A percentile compares a stretch with the other conserved stretches of the same genome.
Conservation (phyloP, 345 rosid genomes). For the Arabidopsis arenosa region DNA sequence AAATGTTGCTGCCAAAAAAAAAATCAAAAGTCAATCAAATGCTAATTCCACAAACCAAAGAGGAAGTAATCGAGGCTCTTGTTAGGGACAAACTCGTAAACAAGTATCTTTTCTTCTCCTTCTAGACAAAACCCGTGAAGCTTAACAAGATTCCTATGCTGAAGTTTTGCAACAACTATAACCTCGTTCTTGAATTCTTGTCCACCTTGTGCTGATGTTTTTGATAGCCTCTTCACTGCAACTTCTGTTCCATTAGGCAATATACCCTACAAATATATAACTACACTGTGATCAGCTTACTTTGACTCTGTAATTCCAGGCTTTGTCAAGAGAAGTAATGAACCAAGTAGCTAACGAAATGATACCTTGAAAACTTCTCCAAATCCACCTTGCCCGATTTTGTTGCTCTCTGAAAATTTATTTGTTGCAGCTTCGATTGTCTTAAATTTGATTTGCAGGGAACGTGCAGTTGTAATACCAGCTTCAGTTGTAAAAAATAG, state of each 20-base stretch:
- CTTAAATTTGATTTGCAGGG: constrained; percentile 49
- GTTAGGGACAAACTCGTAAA: neutral
- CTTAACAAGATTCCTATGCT: constrained; percentile 1
- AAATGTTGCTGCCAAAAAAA: too few species aligned
- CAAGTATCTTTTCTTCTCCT: constrained; percentile 2
- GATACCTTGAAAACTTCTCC: constrained; percentile 61
- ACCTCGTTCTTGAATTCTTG: constrained; percentile 2
- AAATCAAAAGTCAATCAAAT: too few species aligned
- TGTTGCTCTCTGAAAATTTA: constrained; percentile 47
- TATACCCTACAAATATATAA: neutral
- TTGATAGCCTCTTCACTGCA: neutral
- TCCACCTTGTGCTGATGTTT: neutral
- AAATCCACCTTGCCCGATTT: constrained; percentile 71
- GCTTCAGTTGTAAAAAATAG: too few species aligned
- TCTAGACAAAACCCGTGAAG: neutral
- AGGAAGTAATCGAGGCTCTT: constrained; percentile 5
- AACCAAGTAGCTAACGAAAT: neutral
- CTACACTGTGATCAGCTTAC: neutral
- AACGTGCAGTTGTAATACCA: constrained; percentile 26
- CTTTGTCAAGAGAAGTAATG: neutral
- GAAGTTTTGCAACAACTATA: neutral
- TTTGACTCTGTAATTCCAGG: neutral
- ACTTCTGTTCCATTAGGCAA: neutral
- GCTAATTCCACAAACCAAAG: neutral
- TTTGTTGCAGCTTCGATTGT: constrained; percentile 55